These are phyloP conservation scores for Ophiocytium majus DNA, from an alignment of 352 stramenopile genomes.

Conservation along the genomic window DNA sequence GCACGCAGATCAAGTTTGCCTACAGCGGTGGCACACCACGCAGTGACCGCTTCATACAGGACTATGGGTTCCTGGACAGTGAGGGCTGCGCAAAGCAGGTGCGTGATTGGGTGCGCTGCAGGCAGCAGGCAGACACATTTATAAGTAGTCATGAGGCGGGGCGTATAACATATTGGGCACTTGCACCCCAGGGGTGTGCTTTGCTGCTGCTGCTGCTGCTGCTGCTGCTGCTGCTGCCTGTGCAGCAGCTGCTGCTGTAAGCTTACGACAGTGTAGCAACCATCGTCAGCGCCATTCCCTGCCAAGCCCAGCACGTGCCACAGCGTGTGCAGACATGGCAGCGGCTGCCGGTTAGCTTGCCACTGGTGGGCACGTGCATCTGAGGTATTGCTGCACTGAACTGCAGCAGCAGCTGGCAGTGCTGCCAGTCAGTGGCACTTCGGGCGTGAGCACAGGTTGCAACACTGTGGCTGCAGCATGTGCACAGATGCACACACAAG, in stretches of 20 bases:
- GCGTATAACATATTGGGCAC: background rate
- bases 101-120: no score
- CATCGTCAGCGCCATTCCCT: background rate
- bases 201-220: background rate
- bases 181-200: no score
- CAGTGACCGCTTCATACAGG: slow-evolving; percentile 66
- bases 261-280: no score
- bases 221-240: background rate
- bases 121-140: background rate
- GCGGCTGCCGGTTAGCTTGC: background rate
- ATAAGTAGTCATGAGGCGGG: background rate
- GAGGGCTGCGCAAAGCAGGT: background rate
- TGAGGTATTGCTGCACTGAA: background rate
- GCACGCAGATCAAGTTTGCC: slow-evolving; percentile 64
- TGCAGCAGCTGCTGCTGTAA: background rate
- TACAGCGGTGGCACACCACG: slow-evolving; percentile 62
- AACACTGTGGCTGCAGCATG: no score
- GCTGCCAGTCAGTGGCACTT: background rate
- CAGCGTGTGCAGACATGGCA: no score
- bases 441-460: no score
- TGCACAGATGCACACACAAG: no score
- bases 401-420: background rate
- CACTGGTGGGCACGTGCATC: background rate
- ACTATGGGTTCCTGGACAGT: slow-evolving; percentile 63
- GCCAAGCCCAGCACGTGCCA: no score